phyloP scores from a whole-genome alignment of 208 protist genomes.

The Crithidia bombi region DNA sequence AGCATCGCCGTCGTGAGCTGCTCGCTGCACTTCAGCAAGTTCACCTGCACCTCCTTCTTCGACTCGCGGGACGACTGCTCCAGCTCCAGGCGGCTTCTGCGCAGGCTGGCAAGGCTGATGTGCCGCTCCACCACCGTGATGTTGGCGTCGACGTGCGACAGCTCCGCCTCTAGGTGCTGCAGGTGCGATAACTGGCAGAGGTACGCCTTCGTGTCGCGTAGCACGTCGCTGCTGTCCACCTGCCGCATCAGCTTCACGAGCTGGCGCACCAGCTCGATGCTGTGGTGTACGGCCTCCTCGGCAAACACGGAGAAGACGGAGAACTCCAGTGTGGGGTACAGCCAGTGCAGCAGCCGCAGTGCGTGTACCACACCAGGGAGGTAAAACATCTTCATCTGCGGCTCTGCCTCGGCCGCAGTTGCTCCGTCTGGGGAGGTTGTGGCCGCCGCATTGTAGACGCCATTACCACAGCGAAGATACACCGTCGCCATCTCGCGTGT shows the following conservation, averaged over 20 bases:
- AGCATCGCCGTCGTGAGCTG: constrained; percentile 64
- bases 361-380: constrained; percentile 63
- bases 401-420: not conserved
- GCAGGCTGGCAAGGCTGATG: constrained; percentile 70
- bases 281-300: constrained; percentile 80
- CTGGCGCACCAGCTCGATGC: constrained; percentile 61
- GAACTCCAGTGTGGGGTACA: constrained; percentile 87
- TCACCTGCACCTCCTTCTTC: constrained; percentile 81
- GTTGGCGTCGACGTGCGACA: constrained; percentile 79
- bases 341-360: constrained; percentile 62
- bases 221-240: constrained; percentile 27
- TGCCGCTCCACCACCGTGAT: constrained; percentile 83
- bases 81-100: constrained; percentile 72
- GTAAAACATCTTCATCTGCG: constrained; percentile 34
- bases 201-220: constrained; percentile 52
- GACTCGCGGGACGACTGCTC: constrained; percentile 82
- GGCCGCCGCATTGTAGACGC: constrained; percentile 17
- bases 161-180: constrained; percentile 71
- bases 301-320: constrained; percentile 88
- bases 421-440: not conserved
- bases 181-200: constrained; percentile 82
- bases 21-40: constrained; percentile 67
- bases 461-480: constrained; percentile 45
- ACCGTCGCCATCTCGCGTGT: constrained; percentile 45
- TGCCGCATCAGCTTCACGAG: constrained; percentile 62